A percentile compares a stretch with the other conserved stretches of the same genome.
Evolutionary conservation across 768 basidiomycete species (phyloP).

Genomic region (Leucosporidium scottii): DNA sequence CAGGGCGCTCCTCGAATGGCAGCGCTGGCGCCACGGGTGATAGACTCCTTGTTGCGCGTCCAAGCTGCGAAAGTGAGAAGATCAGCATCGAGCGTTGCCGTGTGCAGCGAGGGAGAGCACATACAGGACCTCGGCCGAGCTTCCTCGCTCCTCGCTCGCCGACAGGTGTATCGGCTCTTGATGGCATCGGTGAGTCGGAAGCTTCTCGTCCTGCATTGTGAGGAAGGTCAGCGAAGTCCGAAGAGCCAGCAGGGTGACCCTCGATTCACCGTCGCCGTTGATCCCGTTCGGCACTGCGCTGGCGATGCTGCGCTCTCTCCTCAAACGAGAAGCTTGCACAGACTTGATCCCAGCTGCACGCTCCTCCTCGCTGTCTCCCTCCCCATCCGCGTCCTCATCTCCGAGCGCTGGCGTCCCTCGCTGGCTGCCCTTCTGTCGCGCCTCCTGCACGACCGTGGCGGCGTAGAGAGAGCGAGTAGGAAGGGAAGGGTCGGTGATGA

Average conservation of each 20-base stretch:
- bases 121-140: conserved; percentile 12
- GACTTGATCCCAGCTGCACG: no score
- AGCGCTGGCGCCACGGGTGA: neutral
- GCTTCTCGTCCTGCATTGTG: conserved; percentile 14
- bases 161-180: conserved; percentile 9
- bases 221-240: no score
- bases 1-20: conserved; percentile 28
- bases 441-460: conserved; percentile 4
- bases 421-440: neutral
- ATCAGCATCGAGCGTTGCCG: neutral
- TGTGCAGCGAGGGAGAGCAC: neutral
- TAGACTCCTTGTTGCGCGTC: conserved; percentile 4
- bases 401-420: conserved; percentile 25
- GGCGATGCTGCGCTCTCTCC: neutral
- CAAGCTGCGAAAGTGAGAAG: conserved; percentile 1
- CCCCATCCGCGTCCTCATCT: conserved; percentile 26
- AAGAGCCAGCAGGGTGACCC: neutral
- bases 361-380: conserved; percentile 27
- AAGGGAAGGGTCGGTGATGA: conserved; percentile 66
- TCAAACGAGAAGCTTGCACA: neutral
- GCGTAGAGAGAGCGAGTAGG: conserved; percentile 15
- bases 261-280: conserved; percentile 24
- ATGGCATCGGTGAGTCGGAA: conserved; percentile 20
- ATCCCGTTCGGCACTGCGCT: conserved; percentile 15
- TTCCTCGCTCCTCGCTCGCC: conserved; percentile 6